Percentiles rank a stretch among this genome's conserved stretches.
phyloP scores from a whole-genome alignment of 2,329 filamentous ascomycete species.

The Xylariaceae sp. region DNA sequence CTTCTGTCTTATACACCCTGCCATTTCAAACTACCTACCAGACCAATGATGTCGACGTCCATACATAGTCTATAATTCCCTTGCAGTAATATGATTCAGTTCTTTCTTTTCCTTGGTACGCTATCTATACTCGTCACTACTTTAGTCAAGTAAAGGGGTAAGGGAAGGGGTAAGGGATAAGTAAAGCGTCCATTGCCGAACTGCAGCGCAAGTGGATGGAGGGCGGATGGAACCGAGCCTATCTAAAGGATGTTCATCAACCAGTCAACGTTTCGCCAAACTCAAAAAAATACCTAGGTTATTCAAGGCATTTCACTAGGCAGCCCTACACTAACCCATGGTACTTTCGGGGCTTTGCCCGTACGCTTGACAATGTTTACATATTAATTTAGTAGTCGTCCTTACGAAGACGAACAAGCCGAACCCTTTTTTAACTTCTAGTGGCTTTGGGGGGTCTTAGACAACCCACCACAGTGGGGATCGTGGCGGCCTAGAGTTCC shows the following conservation, averaged over 20 bases:
- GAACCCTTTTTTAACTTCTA: slow-evolving; percentile 4
- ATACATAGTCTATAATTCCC: background rate
- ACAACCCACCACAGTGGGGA: slow-evolving; percentile 10
- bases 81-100: background rate
- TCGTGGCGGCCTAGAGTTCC: slow-evolving; percentile 7
- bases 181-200: background rate
- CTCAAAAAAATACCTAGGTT: background rate
- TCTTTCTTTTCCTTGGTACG: background rate
- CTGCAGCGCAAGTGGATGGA: background rate
- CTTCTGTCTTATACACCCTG: background rate
- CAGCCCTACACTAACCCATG: background rate
- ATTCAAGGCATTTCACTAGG: too few species aligned
- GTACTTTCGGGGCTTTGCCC: background rate
- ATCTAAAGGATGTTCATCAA: background rate
- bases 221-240: background rate
- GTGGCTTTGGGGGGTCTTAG: slow-evolving; percentile 7
- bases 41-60: background rate
- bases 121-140: background rate
- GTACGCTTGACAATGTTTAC: background rate
- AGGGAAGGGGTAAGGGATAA: too few species aligned
- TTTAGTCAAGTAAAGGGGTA: background rate
- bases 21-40: background rate
- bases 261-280: background rate
- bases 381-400: slow-evolving; percentile 1
- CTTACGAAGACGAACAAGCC: slow-evolving; percentile 9